Conservation (phyloP, 176 grass and related monocot genomes). For the Aegilops tauschii region DNA sequence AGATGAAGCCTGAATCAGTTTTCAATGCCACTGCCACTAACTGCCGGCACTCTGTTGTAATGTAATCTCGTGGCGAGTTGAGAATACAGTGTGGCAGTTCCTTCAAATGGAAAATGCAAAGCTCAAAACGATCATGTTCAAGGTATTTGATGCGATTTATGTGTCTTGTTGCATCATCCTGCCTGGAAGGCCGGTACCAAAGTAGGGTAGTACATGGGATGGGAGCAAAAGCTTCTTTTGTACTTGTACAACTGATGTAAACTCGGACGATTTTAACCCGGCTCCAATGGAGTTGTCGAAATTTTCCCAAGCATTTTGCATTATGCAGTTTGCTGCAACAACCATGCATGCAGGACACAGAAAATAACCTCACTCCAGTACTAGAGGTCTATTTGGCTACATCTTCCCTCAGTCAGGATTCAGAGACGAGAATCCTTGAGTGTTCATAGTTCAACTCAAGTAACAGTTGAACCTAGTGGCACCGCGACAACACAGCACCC, state of each 20-base stretch:
- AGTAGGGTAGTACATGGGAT: neutral
- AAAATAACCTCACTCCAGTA: neutral
- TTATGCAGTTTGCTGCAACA: neutral
- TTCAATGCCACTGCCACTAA: no score
- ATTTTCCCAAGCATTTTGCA: neutral
- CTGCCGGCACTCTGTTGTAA: no score
- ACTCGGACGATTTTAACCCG: neutral
- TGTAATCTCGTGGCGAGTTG: no score
- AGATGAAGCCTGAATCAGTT: no score
- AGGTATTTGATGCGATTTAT: no score
- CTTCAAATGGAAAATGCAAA: no score
- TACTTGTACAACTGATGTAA: neutral
- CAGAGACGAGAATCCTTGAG: conserved; percentile 45
- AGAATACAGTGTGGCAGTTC: no score
- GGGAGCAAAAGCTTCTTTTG: neutral
- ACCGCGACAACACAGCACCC: neutral
- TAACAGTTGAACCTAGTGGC: neutral
- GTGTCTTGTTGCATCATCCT: no score
- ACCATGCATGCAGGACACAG: neutral
- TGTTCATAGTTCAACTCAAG: neutral
- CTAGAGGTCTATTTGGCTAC: neutral
- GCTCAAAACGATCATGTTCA: no score
- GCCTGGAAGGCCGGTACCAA: no score
- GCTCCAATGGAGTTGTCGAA: neutral
- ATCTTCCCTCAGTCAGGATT: neutral